Percentiles rank a stretch among this genome's conserved stretches.
Evolutionary conservation across 306 rosid species (phyloP).

Genomic region (Benincasa hispida): DNA sequence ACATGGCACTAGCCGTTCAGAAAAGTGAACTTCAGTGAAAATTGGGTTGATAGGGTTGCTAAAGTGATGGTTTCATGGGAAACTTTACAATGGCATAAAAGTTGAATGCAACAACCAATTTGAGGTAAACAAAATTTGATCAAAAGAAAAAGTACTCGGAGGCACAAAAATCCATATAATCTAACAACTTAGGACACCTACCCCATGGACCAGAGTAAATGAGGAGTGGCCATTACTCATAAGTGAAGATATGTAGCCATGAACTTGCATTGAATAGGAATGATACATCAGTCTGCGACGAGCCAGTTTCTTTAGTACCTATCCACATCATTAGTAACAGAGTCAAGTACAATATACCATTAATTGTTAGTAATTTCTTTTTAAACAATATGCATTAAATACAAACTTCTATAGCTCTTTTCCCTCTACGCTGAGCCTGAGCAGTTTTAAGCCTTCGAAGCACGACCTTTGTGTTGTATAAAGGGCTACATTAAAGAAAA

Average conservation of each 20-base stretch:
- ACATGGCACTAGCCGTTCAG: slow-evolving; percentile 5
- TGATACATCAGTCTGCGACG: slow-evolving; percentile 74
- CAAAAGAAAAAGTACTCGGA: background rate
- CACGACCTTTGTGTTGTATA: slow-evolving; percentile 62
- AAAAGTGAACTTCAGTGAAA: background rate
- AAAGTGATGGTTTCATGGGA: background rate
- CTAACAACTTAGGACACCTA: slow-evolving; percentile 23
- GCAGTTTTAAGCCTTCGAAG: slow-evolving; percentile 69
- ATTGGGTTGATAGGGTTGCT: background rate
- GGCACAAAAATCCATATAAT: slow-evolving; percentile 6
- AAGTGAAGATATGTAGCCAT: slow-evolving; percentile 66
- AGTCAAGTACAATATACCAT: slow-evolving; percentile 7
- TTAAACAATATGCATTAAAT: background rate
- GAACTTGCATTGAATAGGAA: slow-evolving; percentile 95
- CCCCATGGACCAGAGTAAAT: slow-evolving; percentile 92
- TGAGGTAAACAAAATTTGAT: background rate
- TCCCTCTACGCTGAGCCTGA: slow-evolving; percentile 93
- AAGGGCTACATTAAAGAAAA: slow-evolving; percentile 51
- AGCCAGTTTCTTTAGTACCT: slow-evolving; percentile 84
- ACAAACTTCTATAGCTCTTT: slow-evolving; percentile 81
- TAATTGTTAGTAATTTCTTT: background rate
- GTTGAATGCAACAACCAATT: background rate
- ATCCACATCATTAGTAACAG: background rate
- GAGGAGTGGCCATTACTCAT: slow-evolving; percentile 41
- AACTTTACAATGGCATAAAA: background rate